Base-by-base conservation (phyloP, 2,329 filamentous ascomycete genomes). In the Akanthomyces uredinophilus region DNA sequence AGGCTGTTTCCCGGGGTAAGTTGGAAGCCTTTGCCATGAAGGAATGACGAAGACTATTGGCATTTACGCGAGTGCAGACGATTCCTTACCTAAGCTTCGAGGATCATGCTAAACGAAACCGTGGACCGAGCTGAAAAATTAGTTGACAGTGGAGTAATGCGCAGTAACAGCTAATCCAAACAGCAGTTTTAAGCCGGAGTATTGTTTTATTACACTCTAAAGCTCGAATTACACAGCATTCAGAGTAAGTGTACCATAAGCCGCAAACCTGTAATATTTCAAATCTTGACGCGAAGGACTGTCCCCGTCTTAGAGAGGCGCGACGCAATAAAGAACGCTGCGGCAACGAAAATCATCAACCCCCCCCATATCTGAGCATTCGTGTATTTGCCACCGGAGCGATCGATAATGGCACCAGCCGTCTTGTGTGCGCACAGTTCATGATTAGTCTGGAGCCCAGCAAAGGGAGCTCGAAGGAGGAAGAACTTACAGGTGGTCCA, bases 401-500 rank as follows among this genome's bases (percentile, higher is more conserved):
- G 64, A 49, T 70, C 66, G 32, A 73, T 69, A 29, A 73, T 72
- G 47, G 71, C 71, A 13, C 71, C 71, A 13, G 70, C 64, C 22
- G 57, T 60, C 46, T 57, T 29, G 29, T 57, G 41, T n/a, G 13
- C 32, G 20, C 4, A 32, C 8, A 20, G 8, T 18, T 47, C 5
- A 11, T 29, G 6, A 7, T 29, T 29, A 16, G 24, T 20, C 27
- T 4, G 46, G 13, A 8, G 37, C 14, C 27, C 32, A n/a, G 16
- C n/a, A 57, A 29, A 29, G 4, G 27, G 27, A 29, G 27, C 27
- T 29, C 4, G 4, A 24, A 16, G 22, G 20, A 43, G 6, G 20
- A 39, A 27, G 37, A 27, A 24, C 54, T 70, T 37, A 70, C 70
- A 13, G 77, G 77, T 11, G 77, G 75, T 0, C 78, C 78, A 13